Base-by-base conservation (phyloP, 192 early-diverging fungal genomes). In the Coemansia sp. region DNA sequence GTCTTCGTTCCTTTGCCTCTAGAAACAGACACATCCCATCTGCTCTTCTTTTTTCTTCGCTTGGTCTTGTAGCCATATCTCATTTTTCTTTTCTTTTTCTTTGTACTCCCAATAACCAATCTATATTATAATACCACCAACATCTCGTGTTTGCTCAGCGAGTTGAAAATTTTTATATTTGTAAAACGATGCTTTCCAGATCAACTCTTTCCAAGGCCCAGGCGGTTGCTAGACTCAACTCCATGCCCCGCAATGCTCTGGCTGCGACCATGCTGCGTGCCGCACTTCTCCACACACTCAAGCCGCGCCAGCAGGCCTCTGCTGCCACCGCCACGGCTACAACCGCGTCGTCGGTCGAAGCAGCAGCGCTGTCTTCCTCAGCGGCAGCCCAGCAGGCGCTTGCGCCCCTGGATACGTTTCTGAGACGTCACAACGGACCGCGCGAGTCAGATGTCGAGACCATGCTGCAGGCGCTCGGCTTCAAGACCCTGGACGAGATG, bases 351-450 rank as follows among this genome's bases (percentile, higher is more conserved):
- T 45, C 52, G 22, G 30, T 38, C 4, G 56, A 61, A 17, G 56
- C 45, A 2, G 48, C 52, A 30, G n/a, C 65, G 2, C 30, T 45
- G 42, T 45, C 61, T 25, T 40, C 33, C n/a, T 69, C 63, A 1
- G 51, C 61, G 1, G 69, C 71, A 1, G 76, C 69, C 20, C 33
- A 28, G 14, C 66, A 70, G 51, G 74, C 79, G 2, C 60, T 75
- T 38, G 81, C 81, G 36, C 81, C 81, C 5, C 72, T 83, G 20
- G 92, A 93, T 63, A 90, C 87, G 52, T 94, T 94, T 73, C 80
- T 85, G 60, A 86, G 87, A 65, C 89, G 97, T 52, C 97, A 99
- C 83, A 89, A 92, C 69, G 97, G 97, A 0, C 89, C 95, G 18
- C 83, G 80, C 52, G 85, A 89, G 57, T 64, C 72, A 2, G 92